A percentile compares a stretch with the other conserved stretches of the same genome.
Evolutionary conservation across 306 rosid species (phyloP).

Genomic region (Vigna hirtella): DNA sequence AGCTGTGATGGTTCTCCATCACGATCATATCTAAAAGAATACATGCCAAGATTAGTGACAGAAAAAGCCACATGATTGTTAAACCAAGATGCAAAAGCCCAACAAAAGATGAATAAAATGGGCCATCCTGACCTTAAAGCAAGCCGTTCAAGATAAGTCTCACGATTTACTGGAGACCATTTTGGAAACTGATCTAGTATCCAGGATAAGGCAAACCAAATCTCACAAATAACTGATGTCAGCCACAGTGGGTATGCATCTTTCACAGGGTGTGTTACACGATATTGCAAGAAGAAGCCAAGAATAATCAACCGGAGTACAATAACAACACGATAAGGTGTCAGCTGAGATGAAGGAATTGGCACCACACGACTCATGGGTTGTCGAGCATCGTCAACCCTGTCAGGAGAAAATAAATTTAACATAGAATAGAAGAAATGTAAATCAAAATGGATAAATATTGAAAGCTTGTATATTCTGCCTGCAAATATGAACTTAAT

Average conservation of each 20-base stretch:
- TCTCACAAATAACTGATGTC: conserved; percentile 97
- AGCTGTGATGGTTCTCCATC: conserved; percentile 98
- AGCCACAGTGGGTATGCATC: conserved; percentile 94
- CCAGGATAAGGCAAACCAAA: conserved; percentile 99
- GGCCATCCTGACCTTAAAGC: conserved; percentile 68
- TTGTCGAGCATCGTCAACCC: conserved; percentile 97
- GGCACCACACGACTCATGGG: conserved; percentile 97
- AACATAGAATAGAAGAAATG: conserved; percentile 23
- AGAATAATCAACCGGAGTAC: conserved; percentile 93
- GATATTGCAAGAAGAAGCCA: conserved; percentile 94
- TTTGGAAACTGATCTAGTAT: conserved; percentile 99
- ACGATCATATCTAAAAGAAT: conserved; percentile 77
- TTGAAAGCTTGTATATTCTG: conserved; percentile 28
- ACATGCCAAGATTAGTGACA: conserved; percentile 43
- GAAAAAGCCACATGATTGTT: conserved; percentile 8
- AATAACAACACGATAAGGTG: conserved; percentile 94
- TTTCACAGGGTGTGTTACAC: conserved; percentile 94
- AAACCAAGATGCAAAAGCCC: conserved; percentile 28
- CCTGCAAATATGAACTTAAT: neutral
- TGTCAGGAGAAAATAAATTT: conserved; percentile 47
- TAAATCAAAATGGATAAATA: conserved; percentile 22
- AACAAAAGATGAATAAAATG: conserved; percentile 20
- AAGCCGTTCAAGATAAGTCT: conserved; percentile 94
- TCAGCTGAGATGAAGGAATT: conserved; percentile 81
- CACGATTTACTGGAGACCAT: conserved; percentile 94